Evolutionary conservation across 306 rosid species (phyloP).

Genomic region (Ziziphus jujuba): DNA sequence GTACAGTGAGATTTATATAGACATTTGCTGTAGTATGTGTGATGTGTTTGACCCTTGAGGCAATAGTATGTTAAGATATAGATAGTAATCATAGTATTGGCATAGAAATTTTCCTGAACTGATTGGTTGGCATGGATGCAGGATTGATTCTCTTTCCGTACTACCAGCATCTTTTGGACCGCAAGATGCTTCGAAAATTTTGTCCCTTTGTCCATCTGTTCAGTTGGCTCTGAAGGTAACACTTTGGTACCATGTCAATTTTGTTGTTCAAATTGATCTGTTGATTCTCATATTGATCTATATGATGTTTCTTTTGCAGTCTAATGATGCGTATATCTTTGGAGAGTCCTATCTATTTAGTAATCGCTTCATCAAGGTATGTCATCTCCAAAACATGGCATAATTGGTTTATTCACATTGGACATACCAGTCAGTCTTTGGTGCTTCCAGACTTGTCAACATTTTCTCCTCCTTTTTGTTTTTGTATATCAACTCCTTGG

Average conservation of each 20-base stretch:
- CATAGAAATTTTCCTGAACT: conserved; percentile 2
- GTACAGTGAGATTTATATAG: too few species aligned
- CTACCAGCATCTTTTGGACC: conserved; percentile 85
- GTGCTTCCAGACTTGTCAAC: too few species aligned
- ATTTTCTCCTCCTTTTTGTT: too few species aligned
- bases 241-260: conserved; percentile 24
- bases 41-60: background rate
- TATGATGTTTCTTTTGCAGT: conserved; percentile 59
- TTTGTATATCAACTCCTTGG: background rate
- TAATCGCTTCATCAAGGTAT: conserved; percentile 79
- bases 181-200: conserved; percentile 84
- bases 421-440: too few species aligned
- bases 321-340: conserved; percentile 71
- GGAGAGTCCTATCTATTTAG: conserved; percentile 83
- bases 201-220: conserved; percentile 80
- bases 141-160: conserved; percentile 88
- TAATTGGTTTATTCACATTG: too few species aligned
- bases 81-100: conserved; percentile 2
- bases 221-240: conserved; percentile 82
- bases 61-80: background rate
- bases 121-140: conserved; percentile 38
- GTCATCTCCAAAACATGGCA: background rate
- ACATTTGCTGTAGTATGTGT: background rate
- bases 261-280: conserved; percentile 13
- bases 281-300: conserved; percentile 20